Base-by-base conservation (phyloP, 2,329 filamentous ascomycete species). In the Sclerotinia nivalis region DNA sequence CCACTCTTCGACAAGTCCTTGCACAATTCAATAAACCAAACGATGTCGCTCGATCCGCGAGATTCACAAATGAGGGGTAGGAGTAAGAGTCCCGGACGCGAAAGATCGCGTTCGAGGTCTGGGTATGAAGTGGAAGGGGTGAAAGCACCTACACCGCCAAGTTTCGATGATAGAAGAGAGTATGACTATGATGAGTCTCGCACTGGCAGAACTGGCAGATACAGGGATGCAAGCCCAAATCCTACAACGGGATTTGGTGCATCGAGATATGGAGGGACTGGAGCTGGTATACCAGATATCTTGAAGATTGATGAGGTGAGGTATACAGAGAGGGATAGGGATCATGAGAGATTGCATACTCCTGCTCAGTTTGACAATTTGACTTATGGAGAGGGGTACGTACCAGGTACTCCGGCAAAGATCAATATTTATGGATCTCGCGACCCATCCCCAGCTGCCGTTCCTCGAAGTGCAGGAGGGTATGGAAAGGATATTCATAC, bases 21-120 rank as follows among this genome's bases (percentile, higher is more conserved):
- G 31, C 61, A 64, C 31, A 28, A 28, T 28, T 43, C n/a, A 10
- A 59, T 2, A 22, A 37, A 31, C n/a, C 13, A 12, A 47, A 56
- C 34, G 20, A 77, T 77, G 76, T 77, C 69, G 59, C 77, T 79
- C 61, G 74, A 77, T 70, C 77, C 77, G 22, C 73, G 75, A 69
- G 75, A 76, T 66, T 74, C 72, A 50, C 74, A 73, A n/a, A 66
- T 73, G 15, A 69, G 75, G 54, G 75, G 73, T 18, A 73, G 77
- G 22, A 77, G 75, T 54, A 76, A 74, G 61, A 76, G 74, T 13
- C 77, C 77, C 37, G 77, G 77, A 5, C 67, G 77, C 15, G 75
- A 76, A 40, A 68, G 72, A 49, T 76, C 75, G 3, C 68, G 73
- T 47, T 72, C 72, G 4, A 60, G 75, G 37, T 71, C 71, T n/a